These are phyloP conservation scores for Cadophora luteo-olivacea DNA, from an alignment of 2,329 filamentous ascomycete genomes.

Conservation along the genomic window DNA sequence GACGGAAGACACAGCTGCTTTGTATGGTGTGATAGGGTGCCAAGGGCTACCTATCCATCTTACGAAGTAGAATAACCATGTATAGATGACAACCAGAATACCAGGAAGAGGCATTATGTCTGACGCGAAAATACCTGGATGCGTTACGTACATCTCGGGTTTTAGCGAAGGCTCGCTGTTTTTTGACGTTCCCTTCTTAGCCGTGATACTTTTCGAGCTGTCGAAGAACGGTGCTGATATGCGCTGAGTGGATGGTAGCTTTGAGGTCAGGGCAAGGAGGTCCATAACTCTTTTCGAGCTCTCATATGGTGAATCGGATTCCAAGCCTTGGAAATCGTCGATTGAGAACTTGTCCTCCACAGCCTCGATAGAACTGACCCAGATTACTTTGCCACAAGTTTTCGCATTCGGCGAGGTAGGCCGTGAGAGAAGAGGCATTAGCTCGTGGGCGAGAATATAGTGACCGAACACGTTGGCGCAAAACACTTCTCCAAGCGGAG, in stretches of 20 bases:
- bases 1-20: conserved; percentile 75
- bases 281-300: conserved; percentile 88
- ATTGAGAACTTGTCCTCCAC: conserved; percentile 57
- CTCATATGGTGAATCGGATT: conserved; percentile 73
- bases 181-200: conserved; percentile 32
- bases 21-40: conserved; percentile 81
- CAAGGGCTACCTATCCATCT: conserved; percentile 86
- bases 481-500: conserved; percentile 80
- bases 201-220: conserved; percentile 39
- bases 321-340: conserved; percentile 78
- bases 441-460: conserved; percentile 83
- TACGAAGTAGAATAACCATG: conserved; percentile 70
- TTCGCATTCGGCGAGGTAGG: conserved; percentile 36
- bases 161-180: conserved; percentile 37
- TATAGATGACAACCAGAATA: conserved; percentile 74
- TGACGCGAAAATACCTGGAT: conserved; percentile 88
- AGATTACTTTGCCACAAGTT: conserved; percentile 65
- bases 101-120: conserved; percentile 77
- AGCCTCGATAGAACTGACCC: conserved; percentile 85
- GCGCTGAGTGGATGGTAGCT: conserved; percentile 67
- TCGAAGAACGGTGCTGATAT: conserved; percentile 64
- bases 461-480: conserved; percentile 95
- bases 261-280: conserved; percentile 75
- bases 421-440: conserved; percentile 71
- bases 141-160: conserved; percentile 77